phyloP scores from a whole-genome alignment of 331 rosid genomes.

The Arachis monticola region DNA sequence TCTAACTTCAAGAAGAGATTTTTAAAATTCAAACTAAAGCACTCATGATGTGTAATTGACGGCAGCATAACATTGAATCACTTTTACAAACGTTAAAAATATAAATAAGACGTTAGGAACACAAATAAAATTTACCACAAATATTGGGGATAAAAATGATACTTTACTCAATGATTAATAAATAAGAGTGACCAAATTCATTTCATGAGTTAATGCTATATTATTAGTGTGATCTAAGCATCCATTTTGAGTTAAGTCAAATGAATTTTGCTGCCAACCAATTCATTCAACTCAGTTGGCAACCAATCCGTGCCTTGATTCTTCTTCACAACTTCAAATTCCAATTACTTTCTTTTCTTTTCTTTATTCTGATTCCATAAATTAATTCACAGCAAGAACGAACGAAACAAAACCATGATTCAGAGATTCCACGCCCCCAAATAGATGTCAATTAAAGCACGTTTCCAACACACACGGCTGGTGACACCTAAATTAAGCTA shows the following conservation, averaged over 20 bases:
- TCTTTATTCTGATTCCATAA: conserved; percentile 5
- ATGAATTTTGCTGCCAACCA: conserved; percentile 31
- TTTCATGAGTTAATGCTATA: conserved; percentile 17
- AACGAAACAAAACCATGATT: conserved; percentile 8
- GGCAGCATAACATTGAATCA: too few relatives aligned
- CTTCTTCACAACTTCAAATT: conserved; percentile 14
- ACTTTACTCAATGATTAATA: too few relatives aligned
- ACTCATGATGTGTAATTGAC: too few relatives aligned
- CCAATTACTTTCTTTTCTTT: not conserved
- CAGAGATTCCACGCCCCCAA: conserved; percentile 31
- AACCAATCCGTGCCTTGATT: conserved; percentile 30
- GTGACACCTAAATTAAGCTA: conserved; percentile 31
- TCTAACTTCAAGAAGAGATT: too few relatives aligned
- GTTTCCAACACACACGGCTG: conserved; percentile 42
- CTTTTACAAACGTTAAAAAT: too few relatives aligned
- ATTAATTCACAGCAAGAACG: not conserved
- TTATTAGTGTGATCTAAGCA: not conserved
- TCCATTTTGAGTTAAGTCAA: conserved; percentile 35
- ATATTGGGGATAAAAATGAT: too few relatives aligned
- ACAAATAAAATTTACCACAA: too few relatives aligned
- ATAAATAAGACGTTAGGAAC: too few relatives aligned
- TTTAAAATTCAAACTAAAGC: too few relatives aligned
- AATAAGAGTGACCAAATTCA: conserved; percentile 48
- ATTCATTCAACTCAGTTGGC: conserved; percentile 13
- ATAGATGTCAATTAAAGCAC: conserved; percentile 20